phyloP scores from a whole-genome alignment of 129 eudicot genomes.

The Gnaphalium uliginosum region DNA sequence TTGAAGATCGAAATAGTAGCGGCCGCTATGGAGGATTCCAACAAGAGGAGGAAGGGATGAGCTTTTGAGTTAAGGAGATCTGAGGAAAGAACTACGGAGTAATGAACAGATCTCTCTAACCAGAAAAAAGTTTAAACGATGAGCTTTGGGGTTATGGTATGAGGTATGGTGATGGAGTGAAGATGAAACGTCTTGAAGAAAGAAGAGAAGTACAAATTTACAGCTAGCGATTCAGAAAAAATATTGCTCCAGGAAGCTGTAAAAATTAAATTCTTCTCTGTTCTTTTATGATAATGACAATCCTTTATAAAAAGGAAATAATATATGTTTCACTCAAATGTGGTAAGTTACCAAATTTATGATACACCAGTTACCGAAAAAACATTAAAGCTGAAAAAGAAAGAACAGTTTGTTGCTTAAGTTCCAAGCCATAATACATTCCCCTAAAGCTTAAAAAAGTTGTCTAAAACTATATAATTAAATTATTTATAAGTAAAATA shows the following conservation, averaged over 20 bases:
- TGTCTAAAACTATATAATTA: background rate
- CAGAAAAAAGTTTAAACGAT: too few relatives aligned
- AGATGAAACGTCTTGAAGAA: too few relatives aligned
- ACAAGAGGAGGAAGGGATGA: too few relatives aligned
- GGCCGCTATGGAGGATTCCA: too few relatives aligned
- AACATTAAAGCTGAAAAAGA: constrained; percentile 14
- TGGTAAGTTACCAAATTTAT: background rate
- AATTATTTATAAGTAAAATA: background rate
- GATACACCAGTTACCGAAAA: background rate
- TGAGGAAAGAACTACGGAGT: too few relatives aligned
- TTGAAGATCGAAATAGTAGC: too few relatives aligned
- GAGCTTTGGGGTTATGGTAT: too few relatives aligned
- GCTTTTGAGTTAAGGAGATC: too few relatives aligned
- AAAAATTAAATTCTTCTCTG: background rate
- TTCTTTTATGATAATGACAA: background rate
- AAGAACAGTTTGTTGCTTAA: constrained; percentile 26
- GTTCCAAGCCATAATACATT: constrained; percentile 17
- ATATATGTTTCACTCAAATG: background rate
- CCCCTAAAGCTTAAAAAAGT: background rate
- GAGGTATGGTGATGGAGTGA: too few relatives aligned
- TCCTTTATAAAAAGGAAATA: background rate
- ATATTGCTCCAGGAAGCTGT: background rate
- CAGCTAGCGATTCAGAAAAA: too few relatives aligned
- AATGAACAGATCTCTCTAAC: too few relatives aligned
- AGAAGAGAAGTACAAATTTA: too few relatives aligned